These are phyloP conservation scores for Phoenix dactylifera DNA, from an alignment of 176 grass and related monocot genomes.

Conservation along the genomic window DNA sequence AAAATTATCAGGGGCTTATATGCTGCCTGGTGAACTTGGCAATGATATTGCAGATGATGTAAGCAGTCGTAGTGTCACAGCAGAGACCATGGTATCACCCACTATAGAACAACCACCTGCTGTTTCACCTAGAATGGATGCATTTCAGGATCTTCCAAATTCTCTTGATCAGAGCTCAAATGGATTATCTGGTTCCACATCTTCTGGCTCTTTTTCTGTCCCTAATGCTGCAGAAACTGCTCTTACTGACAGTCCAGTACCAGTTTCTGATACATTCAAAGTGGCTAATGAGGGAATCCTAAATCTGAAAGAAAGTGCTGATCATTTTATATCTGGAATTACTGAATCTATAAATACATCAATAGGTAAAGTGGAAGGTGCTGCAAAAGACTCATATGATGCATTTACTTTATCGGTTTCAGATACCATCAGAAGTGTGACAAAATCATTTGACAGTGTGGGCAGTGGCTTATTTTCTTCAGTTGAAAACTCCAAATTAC, in stretches of 20 bases:
- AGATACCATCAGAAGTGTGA: slow-evolving; percentile 37
- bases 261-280: slow-evolving; percentile 13
- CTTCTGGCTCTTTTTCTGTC: not conserved
- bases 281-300: not conserved
- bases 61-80: not conserved
- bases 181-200: not conserved
- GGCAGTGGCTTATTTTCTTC: slow-evolving; percentile 40
- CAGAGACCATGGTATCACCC: not conserved
- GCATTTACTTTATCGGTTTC: slow-evolving; percentile 53
- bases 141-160: not conserved
- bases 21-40: not conserved
- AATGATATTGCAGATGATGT: not conserved
- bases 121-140: not conserved
- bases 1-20: not conserved
- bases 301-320: slow-evolving; percentile 11
- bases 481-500: slow-evolving; percentile 41
- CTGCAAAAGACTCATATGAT: slow-evolving; percentile 54
- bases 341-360: slow-evolving; percentile 43
- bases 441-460: slow-evolving; percentile 48
- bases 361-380: slow-evolving; percentile 65
- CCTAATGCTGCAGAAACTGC: not conserved
- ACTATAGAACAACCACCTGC: not conserved
- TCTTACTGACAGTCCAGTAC: not conserved
- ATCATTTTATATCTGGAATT: slow-evolving; percentile 36
- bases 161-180: slow-evolving; percentile 7